phyloP scores from a whole-genome alignment of 2,329 filamentous ascomycete species.

The Chalaropsis thielavioides region DNA sequence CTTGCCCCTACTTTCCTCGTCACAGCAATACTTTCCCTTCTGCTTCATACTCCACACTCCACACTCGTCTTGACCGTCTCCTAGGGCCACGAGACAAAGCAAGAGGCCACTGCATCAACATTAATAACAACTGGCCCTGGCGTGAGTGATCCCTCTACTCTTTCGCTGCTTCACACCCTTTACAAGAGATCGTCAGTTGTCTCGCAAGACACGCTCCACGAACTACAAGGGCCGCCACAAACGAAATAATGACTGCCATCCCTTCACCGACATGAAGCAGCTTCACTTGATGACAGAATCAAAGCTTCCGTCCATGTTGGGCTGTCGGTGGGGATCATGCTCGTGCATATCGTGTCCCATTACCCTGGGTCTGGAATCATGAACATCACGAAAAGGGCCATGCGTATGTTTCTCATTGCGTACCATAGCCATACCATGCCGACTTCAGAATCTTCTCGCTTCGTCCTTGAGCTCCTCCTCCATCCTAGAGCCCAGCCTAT shows the following conservation, averaged over 20 bases:
- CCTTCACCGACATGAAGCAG: background rate
- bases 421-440: background rate
- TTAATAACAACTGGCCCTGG: background rate
- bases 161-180: background rate
- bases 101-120: background rate
- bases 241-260: background rate
- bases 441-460: background rate
- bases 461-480: background rate
- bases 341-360: background rate
- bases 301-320: background rate
- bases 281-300: background rate
- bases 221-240: background rate
- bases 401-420: constrained; percentile 6
- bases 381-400: background rate
- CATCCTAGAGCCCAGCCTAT: background rate
- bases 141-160: background rate
- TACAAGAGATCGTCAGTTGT: background rate
- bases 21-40: background rate
- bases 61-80: background rate
- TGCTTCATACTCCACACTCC: background rate
- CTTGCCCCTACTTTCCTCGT: background rate
- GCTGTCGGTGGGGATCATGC: background rate
- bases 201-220: background rate
- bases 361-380: background rate
- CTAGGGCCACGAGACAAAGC: background rate